Conservation (phyloP, 225 moss, liverwort and hornwort genomes). For the Thuidium tamariscinum region DNA sequence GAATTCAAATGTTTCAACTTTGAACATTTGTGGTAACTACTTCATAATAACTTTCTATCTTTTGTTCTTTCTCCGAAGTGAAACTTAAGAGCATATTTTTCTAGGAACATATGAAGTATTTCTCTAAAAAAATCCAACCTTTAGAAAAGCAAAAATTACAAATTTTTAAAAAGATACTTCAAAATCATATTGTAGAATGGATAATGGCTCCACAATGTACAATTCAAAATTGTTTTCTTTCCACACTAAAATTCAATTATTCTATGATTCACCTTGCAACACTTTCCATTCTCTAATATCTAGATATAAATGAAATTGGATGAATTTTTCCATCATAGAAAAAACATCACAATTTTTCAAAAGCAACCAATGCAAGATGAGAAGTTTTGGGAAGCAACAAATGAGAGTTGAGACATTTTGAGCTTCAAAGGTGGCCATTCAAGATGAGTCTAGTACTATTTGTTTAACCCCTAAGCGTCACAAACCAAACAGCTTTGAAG, state of each 20-base stretch:
- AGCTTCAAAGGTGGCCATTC: neutral
- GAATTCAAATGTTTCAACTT: neutral
- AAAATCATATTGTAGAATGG: fast-evolving
- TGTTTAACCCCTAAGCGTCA: too few species aligned
- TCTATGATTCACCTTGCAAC: neutral
- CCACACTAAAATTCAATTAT: neutral
- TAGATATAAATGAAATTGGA: neutral
- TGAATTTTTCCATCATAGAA: neutral
- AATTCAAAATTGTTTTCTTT: fast-evolving
- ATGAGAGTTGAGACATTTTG: neutral
- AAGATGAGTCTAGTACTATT: fast-evolving
- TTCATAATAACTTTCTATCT: fast-evolving
- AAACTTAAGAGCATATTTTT: neutral
- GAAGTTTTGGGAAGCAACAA: neutral
- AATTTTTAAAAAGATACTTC: neutral
- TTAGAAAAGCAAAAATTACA: neutral
- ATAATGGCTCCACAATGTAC: neutral
- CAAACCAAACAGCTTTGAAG: too few species aligned
- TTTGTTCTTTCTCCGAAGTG: neutral
- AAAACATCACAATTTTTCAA: neutral
- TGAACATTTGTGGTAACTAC: neutral
- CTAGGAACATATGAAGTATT: neutral
- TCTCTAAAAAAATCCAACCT: neutral
- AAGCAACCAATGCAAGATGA: neutral
- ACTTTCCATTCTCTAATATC: fast-evolving